Percentiles rank a stretch among this genome's conserved stretches.
phyloP scores from a whole-genome alignment of 768 basidiomycete genomes.

The Tricholoma sp. region DNA sequence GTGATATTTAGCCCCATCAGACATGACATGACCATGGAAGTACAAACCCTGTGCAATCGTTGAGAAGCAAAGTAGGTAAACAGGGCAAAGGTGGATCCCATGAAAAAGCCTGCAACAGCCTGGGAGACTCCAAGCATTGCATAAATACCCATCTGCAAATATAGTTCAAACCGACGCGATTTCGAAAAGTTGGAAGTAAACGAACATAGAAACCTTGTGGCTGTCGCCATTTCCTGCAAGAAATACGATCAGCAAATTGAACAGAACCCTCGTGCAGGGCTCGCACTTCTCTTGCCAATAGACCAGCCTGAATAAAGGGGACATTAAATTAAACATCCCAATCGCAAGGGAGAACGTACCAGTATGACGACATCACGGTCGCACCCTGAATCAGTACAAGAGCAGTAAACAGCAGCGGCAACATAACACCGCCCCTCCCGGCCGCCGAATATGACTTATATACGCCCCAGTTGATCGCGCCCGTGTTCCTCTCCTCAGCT shows the following conservation, averaged over 20 bases:
- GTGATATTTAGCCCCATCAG: neutral
- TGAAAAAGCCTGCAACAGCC: conserved; percentile 61
- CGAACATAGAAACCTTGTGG: conserved; percentile 69
- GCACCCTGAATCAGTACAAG: conserved; percentile 64
- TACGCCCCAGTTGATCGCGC: conserved; percentile 52
- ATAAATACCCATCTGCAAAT: conserved; percentile 72
- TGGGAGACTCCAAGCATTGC: conserved; percentile 67
- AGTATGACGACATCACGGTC: conserved; percentile 68
- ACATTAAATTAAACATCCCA: conserved; percentile 9
- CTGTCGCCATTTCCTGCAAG: conserved; percentile 42
- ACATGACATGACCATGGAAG: neutral
- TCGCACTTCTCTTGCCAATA: conserved; percentile 75
- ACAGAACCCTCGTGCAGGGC: neutral
- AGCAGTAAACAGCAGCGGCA: conserved; percentile 62
- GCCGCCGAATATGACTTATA: conserved; percentile 64
- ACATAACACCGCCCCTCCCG: conserved; percentile 56
- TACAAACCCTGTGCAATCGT: conserved; percentile 50
- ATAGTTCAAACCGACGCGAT: neutral
- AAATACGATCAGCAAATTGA: conserved; percentile 7
- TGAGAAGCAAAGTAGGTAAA: conserved; percentile 78
- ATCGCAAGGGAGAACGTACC: conserved; percentile 35
- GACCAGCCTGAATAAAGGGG: conserved; percentile 50
- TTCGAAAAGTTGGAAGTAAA: conserved; percentile 2
- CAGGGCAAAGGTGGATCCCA: conserved; percentile 59
- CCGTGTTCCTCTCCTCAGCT: conserved; percentile 75